These are phyloP conservation scores for Phytophthora crassamura DNA, from an alignment of 352 stramenopile genomes.

Conservation along the genomic window DNA sequence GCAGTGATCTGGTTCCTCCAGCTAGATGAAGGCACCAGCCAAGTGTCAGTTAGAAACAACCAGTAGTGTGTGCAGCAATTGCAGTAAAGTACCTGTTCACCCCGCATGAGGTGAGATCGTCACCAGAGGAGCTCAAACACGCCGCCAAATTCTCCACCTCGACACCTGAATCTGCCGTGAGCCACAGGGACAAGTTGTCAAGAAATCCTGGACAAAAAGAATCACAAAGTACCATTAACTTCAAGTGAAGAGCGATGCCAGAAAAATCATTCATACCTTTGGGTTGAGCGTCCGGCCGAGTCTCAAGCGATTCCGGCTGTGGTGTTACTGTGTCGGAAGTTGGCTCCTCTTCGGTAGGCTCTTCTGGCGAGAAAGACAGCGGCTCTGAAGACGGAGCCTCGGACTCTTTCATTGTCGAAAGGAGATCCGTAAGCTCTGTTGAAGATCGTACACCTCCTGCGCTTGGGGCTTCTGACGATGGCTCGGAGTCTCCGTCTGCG, in stretches of 20 bases:
- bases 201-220: conserved; percentile 32
- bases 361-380: conserved; percentile 5
- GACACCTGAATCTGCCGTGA: conserved; percentile 59
- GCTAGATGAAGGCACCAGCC: conserved; percentile 14
- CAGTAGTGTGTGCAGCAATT: background rate
- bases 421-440: conserved; percentile 26
- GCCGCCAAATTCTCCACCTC: conserved; percentile 45
- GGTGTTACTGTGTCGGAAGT: background rate
- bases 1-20: conserved; percentile 45
- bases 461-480: background rate
- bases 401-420: conserved; percentile 40
- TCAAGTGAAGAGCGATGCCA: background rate
- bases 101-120: conserved; percentile 36
- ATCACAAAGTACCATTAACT: background rate
- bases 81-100: conserved; percentile 44
- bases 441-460: conserved; percentile 9
- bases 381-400: conserved; percentile 3
- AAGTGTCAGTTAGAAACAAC: background rate
- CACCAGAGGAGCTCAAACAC: conserved; percentile 42
- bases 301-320: background rate
- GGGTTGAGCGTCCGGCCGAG: background rate
- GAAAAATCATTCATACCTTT: conserved; percentile 18
- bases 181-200: conserved; percentile 49
- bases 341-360: background rate
- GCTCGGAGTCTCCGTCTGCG: background rate